Evolutionary conservation across 1,139 yeast genomes (phyloP).

Genomic region (Petasospora rhodanensis): DNA sequence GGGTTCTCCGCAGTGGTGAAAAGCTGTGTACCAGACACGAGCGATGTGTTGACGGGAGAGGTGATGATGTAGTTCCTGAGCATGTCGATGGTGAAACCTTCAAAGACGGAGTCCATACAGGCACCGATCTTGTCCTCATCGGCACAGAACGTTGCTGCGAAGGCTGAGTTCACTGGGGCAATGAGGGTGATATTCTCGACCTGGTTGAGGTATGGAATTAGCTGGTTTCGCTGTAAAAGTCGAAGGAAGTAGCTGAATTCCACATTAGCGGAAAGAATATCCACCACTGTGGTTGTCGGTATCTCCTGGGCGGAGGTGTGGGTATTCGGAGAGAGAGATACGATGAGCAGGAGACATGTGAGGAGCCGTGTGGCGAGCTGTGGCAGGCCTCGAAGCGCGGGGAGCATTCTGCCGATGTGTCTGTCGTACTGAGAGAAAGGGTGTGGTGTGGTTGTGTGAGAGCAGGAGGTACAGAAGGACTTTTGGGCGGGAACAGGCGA

Average conservation of each 20-base stretch:
- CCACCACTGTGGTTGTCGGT: slow-evolving; percentile 51
- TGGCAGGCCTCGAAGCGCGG: too few species aligned
- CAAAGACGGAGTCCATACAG: background rate
- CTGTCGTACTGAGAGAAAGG: too few species aligned
- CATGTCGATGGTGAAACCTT: slow-evolving; percentile 8
- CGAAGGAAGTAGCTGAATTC: slow-evolving; percentile 70
- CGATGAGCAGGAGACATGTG: background rate
- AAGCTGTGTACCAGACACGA: slow-evolving; percentile 27
- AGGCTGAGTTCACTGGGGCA: slow-evolving; percentile 88
- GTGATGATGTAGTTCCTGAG: slow-evolving; percentile 28
- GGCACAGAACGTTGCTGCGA: slow-evolving; percentile 28
- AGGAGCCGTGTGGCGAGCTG: too few species aligned
- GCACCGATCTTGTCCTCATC: background rate
- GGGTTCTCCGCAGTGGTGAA: slow-evolving; percentile 17
- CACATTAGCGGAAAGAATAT: slow-evolving; percentile 66
- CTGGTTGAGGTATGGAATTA: slow-evolving; percentile 64
- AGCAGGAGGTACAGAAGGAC: too few species aligned
- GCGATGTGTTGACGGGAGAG: slow-evolving; percentile 24
- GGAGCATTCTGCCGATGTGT: too few species aligned
- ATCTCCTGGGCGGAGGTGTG: slow-evolving; percentile 5
- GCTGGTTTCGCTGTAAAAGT: slow-evolving; percentile 59
- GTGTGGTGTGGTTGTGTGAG: too few species aligned
- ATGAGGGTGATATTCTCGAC: slow-evolving; percentile 66
- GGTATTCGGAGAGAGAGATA: background rate
- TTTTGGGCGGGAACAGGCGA: too few species aligned